Percentiles rank a stretch among this genome's conserved stretches.
These are phyloP conservation scores for Agrocybe chaxingu DNA, from an alignment of 768 basidiomycete genomes.

Conservation along the genomic window DNA sequence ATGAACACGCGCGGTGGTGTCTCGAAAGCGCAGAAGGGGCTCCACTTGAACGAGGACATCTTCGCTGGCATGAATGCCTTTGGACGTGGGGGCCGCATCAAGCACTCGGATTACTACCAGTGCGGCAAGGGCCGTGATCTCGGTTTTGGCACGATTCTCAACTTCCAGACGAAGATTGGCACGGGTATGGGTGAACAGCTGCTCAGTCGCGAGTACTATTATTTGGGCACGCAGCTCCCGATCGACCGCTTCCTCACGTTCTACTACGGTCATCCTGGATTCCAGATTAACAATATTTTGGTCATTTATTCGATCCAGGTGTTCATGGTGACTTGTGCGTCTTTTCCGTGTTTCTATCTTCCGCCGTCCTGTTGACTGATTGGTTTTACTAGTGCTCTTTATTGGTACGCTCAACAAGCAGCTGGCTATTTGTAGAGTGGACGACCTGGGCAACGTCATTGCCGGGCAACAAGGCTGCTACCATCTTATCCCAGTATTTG, in stretches of 20 bases:
- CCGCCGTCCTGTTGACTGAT: conserved; percentile 1
- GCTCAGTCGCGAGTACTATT: conserved; percentile 99
- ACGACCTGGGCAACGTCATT: conserved; percentile 75
- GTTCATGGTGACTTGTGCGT: conserved; percentile 93
- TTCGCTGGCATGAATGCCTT: conserved; percentile 99
- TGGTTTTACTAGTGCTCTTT: conserved; percentile 63
- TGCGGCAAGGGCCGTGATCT: conserved; percentile 99
- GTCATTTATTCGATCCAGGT: conserved; percentile 98
- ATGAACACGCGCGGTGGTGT: conserved; percentile 99
- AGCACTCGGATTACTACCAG: conserved; percentile 99
- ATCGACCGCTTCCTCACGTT: conserved; percentile 99
- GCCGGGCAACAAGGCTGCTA: conserved; percentile 91
- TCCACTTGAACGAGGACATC: conserved; percentile 99
- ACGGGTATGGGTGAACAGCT: conserved; percentile 99
- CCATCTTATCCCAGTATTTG: conserved; percentile 93
- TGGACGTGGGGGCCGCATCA: conserved; percentile 97
- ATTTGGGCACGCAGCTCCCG: conserved; percentile 95
- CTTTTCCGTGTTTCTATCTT: conserved; percentile 3
- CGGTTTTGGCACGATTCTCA: conserved; percentile 97
- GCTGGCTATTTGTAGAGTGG: conserved; percentile 82
- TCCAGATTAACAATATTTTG: conserved; percentile 99
- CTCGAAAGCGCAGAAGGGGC: conserved; percentile 97
- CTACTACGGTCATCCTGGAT: conserved; percentile 99
- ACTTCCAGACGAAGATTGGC: conserved; percentile 99
- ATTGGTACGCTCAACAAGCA: conserved; percentile 97